phyloP scores from a whole-genome alignment of 345 rosid species.

The Geranium brycei region DNA sequence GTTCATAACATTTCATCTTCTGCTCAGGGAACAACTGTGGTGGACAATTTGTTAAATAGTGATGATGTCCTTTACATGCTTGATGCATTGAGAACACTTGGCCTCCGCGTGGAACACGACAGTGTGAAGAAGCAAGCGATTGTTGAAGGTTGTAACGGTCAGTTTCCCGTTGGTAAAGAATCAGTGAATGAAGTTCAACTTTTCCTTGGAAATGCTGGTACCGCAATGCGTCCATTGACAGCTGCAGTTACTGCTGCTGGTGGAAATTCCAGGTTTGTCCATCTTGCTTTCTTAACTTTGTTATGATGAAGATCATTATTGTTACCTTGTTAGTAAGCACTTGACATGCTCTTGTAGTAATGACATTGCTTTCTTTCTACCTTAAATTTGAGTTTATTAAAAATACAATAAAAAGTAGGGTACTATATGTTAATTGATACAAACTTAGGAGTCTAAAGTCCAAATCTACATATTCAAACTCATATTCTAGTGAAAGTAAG shows the following conservation, averaged over 20 bases:
- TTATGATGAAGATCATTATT: background rate
- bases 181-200: slow-evolving; percentile 47
- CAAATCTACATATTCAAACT: too few relatives aligned
- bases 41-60: slow-evolving; percentile 79
- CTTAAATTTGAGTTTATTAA: background rate
- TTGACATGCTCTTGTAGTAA: background rate
- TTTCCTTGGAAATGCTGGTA: slow-evolving; percentile 95
- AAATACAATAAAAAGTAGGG: too few relatives aligned
- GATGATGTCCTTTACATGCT: slow-evolving; percentile 90
- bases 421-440: too few relatives aligned
- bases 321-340: too few relatives aligned
- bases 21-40: slow-evolving; percentile 71
- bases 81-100: slow-evolving; percentile 65
- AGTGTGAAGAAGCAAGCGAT: slow-evolving; percentile 39
- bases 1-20: background rate
- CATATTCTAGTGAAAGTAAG: too few relatives aligned
- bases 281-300: background rate
- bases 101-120: slow-evolving; percentile 50
- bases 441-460: too few relatives aligned
- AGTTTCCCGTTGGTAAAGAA: slow-evolving; percentile 50
- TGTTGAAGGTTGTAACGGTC: slow-evolving; percentile 81
- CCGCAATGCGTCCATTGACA: slow-evolving; percentile 94
- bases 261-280: slow-evolving; percentile 62
- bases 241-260: slow-evolving; percentile 89
- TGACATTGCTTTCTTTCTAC: background rate